phyloP scores from a whole-genome alignment of 352 stramenopile species.

The Saprolegnia parasitica region DNA sequence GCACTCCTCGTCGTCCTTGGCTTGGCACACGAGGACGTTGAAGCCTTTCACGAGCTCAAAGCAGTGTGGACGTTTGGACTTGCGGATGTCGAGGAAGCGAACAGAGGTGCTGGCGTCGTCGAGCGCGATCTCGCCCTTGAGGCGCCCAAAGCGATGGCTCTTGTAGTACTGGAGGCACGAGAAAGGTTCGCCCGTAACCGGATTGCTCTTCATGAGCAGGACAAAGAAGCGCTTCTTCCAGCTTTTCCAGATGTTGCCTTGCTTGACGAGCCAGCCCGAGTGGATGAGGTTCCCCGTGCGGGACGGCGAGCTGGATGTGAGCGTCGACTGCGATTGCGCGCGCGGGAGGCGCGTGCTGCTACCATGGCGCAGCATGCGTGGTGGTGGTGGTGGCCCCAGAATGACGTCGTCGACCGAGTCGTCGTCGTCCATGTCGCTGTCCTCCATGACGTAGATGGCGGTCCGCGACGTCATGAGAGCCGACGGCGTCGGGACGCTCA shows the following conservation, averaged over 20 bases:
- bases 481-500: constrained; percentile 7
- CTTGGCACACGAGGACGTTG: constrained; percentile 73
- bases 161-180: constrained; percentile 84
- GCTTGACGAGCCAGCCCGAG: constrained; percentile 40
- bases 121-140: constrained; percentile 72
- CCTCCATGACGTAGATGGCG: constrained; percentile 28
- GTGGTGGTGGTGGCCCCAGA: not conserved
- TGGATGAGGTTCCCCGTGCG: constrained; percentile 31
- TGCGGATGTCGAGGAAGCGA: constrained; percentile 68
- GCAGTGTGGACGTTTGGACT: constrained; percentile 79
- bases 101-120: constrained; percentile 62
- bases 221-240: constrained; percentile 87
- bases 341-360: not conserved
- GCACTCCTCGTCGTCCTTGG: constrained; percentile 78
- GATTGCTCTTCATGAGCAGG: constrained; percentile 73
- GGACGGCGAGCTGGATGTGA: not conserved
- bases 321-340: constrained; percentile 2
- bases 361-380: constrained; percentile 1
- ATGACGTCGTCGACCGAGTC: constrained; percentile 5
- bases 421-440: constrained; percentile 28
- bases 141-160: constrained; percentile 70
- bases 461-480: not conserved
- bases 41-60: constrained; percentile 72
- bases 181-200: constrained; percentile 57
- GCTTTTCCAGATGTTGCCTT: constrained; percentile 49